Conservation (phyloP, 2,329 filamentous ascomycete species). For the Phyllosticta ampelicida region DNA sequence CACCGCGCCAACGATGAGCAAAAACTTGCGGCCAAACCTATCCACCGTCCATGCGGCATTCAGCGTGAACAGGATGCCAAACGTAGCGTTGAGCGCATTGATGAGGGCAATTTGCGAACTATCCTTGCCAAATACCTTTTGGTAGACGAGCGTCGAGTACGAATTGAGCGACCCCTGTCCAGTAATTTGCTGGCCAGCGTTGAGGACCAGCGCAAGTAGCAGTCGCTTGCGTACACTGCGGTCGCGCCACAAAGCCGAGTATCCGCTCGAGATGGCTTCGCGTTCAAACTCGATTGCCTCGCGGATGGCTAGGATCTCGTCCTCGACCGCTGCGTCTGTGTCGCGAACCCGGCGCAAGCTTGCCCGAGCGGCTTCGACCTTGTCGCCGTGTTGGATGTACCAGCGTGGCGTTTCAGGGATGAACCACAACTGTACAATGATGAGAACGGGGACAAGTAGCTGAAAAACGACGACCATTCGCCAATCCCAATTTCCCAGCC, state of each 20-base stretch:
- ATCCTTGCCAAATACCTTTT: constrained; percentile 51
- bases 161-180: constrained; percentile 63
- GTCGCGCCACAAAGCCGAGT: constrained; percentile 60
- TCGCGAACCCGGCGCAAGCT: constrained; percentile 52
- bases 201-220: constrained; percentile 53
- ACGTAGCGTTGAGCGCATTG: constrained; percentile 64
- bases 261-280: constrained; percentile 52
- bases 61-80: constrained; percentile 61
- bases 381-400: constrained; percentile 50
- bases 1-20: constrained; percentile 56
- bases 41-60: constrained; percentile 66
- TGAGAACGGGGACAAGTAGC: constrained; percentile 53
- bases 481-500: constrained; percentile 62
- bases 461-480: constrained; percentile 64
- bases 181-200: constrained; percentile 60
- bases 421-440: constrained; percentile 48
- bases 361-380: constrained; percentile 49
- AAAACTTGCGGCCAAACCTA: constrained; percentile 57
- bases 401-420: constrained; percentile 36
- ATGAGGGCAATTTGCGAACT: constrained; percentile 52
- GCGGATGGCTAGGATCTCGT: constrained; percentile 53
- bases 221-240: constrained; percentile 57
- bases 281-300: constrained; percentile 63
- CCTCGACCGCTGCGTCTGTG: constrained; percentile 54
- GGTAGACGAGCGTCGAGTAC: constrained; percentile 64